A percentile compares a stretch with the other conserved stretches of the same genome.
These are phyloP conservation scores for Dorcoceras hygrometricum DNA, from an alignment of 257 asterid species.

Conservation along the genomic window DNA sequence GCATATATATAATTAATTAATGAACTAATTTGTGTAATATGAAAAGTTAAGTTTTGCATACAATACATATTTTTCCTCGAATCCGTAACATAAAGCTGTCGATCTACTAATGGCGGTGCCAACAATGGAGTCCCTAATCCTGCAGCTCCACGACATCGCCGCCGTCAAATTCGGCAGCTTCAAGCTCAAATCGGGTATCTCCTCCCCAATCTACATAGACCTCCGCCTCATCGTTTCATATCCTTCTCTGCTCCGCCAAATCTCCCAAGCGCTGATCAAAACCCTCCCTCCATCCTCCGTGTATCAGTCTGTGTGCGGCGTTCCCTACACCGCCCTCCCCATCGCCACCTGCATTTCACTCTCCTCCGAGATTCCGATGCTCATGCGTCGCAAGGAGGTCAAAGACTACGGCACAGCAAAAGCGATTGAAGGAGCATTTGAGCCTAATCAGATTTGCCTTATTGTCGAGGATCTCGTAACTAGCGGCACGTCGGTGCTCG, in stretches of 20 bases:
- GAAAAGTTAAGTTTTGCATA: no score
- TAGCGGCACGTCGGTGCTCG: constrained; percentile 90
- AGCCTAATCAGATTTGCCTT: constrained; percentile 53
- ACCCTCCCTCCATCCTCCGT: constrained; percentile 56
- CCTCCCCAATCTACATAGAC: constrained; percentile 93
- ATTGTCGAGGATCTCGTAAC: constrained; percentile 93
- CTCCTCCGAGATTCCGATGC: constrained; percentile 62
- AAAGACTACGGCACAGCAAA: constrained; percentile 90
- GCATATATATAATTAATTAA: no score
- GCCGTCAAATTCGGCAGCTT: constrained; percentile 96
- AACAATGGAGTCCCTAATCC: constrained; percentile 68
- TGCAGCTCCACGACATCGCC: constrained; percentile 82
- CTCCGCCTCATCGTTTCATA: constrained; percentile 91
- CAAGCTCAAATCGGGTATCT: constrained; percentile 92
- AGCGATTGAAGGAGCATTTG: constrained; percentile 77
- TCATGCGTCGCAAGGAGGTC: constrained; percentile 95
- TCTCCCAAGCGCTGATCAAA: constrained; percentile 59
- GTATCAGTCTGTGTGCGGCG: constrained; percentile 87
- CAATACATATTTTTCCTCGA: no score
- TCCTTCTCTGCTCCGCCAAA: constrained; percentile 72
- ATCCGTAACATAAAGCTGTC: no score
- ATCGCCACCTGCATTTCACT: constrained; percentile 84
- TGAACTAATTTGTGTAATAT: no score
- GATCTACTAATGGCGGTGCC: constrained; percentile 22
- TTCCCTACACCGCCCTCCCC: constrained; percentile 95